Base-by-base conservation (phyloP, 495 filamentous ascomycete species). In the Friedmanniomyces simplex region DNA sequence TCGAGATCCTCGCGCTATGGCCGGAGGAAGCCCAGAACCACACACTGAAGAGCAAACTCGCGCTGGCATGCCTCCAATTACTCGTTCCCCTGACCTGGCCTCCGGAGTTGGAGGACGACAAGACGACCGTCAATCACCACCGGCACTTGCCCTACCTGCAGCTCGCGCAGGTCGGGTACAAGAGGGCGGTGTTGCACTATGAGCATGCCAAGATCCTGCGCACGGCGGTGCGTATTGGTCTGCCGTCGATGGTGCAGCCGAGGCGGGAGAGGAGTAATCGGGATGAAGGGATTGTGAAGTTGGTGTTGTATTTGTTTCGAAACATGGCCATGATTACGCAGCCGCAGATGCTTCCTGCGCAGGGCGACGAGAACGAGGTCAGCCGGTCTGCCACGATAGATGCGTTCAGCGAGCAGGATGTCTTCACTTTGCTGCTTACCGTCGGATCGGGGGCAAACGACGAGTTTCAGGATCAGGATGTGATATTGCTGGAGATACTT, bases 31-130 rank as follows among this genome's bases (percentile, higher is more conserved):
- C 79, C 39, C 81, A 79, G 61, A 83, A 84, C 26, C 82, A 83
- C 72, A 82, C 81, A 59, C 75, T 84, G 66, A 87, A 85, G 71
- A 87, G 82, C 52, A 87, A 87, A 68, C 79, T 93, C 57, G 86
- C 89, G 21, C 71, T 96, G 61, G 87, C 89, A 51, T 95, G 89
- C 68, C 76, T 96, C 71, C 91, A 97, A 68, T 75, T 99, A 50
- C 81, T 99, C 60, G 89, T 95, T 1, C 91, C 91, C 28, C 75
- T 99, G 64, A 99, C 93, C 26, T 97, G 91, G 91, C 91, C 91
- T 11, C 74, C 93, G 57, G 89, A 96, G 61, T 83, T 86, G 60
- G 81, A 91, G 60, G 74, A 76, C 47, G 75, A 78, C 25, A 78
- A 87, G 61, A 93, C 91, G 85, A 97, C 89, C 3, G 74, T 88